phyloP scores from a whole-genome alignment of 495 filamentous ascomycete species.

The Neurospora sp. region DNA sequence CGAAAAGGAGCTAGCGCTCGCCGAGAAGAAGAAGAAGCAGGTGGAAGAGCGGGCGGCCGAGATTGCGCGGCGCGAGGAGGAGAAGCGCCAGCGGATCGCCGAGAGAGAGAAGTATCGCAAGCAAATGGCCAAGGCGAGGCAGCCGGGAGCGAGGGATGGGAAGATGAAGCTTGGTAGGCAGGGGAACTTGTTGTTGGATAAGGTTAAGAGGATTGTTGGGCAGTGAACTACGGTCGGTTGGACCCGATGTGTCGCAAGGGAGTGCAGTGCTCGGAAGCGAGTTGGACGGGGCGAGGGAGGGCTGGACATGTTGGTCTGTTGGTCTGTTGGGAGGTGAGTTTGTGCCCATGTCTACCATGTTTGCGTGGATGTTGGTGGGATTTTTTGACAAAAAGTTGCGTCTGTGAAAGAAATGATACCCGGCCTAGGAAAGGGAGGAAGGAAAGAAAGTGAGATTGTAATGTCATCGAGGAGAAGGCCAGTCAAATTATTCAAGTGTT shows the following conservation, averaged over 20 bases:
- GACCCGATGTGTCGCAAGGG: neutral
- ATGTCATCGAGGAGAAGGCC: neutral
- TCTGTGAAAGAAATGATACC: neutral
- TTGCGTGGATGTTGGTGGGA: neutral
- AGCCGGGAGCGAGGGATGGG: slow-evolving; percentile 58
- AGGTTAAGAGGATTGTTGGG: slow-evolving; percentile 63
- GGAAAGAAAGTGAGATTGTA: neutral
- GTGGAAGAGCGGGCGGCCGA: slow-evolving; percentile 51
- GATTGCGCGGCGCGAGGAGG: slow-evolving; percentile 42
- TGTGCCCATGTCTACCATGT: neutral
- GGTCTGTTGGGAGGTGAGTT: neutral
- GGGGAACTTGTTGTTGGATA: slow-evolving; percentile 72
- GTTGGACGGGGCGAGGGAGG: neutral
- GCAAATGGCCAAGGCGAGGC: slow-evolving; percentile 66
- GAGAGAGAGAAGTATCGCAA: slow-evolving; percentile 54
- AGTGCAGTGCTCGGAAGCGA: neutral
- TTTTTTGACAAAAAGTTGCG: neutral
- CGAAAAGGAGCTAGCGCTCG: slow-evolving; percentile 62
- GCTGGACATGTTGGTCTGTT: neutral
- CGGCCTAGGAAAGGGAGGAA: neutral
- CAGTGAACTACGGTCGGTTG: neutral
- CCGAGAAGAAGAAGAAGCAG: slow-evolving; percentile 53
- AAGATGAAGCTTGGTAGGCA: slow-evolving; percentile 78
- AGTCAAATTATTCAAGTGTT: neutral
- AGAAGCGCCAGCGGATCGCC: slow-evolving; percentile 45